Conservation (phyloP, 208 protist genomes). For the Acanthamoeba royreba region DNA sequence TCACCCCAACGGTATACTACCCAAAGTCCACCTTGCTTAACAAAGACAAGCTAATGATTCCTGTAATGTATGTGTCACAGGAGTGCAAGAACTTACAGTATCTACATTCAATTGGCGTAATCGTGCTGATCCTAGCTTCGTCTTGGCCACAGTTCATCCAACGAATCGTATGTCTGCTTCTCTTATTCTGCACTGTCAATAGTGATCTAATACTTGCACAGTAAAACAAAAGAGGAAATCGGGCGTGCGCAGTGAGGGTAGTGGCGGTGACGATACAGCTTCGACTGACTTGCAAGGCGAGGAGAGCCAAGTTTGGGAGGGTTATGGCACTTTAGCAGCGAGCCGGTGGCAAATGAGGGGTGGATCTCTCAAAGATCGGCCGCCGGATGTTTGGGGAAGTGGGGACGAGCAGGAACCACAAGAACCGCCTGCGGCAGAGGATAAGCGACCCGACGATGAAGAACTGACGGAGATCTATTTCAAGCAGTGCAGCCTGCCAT, state of each 20-base stretch:
- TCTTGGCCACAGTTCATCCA: neutral
- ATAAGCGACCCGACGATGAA: too few species aligned
- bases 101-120: conserved; percentile 37
- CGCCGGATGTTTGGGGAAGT: neutral
- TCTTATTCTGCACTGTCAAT: too few species aligned
- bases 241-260: too few species aligned
- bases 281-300: too few species aligned
- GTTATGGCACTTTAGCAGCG: too few species aligned
- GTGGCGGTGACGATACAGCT: too few species aligned
- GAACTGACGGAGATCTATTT: neutral
- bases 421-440: neutral
- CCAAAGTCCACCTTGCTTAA: neutral
- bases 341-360: too few species aligned
- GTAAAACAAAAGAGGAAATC: neutral
- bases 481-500: neutral
- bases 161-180: neutral
- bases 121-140: neutral
- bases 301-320: too few species aligned
- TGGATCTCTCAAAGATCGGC: too few species aligned
- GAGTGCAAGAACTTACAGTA: neutral
- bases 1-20: neutral
- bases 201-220: neutral
- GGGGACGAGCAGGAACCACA: neutral
- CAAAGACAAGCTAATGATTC: neutral
- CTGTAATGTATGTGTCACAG: neutral